Evolutionary conservation across 2,329 filamentous ascomycete genomes (phyloP).

Genomic region (Pseudocercospora fijiensis): DNA sequence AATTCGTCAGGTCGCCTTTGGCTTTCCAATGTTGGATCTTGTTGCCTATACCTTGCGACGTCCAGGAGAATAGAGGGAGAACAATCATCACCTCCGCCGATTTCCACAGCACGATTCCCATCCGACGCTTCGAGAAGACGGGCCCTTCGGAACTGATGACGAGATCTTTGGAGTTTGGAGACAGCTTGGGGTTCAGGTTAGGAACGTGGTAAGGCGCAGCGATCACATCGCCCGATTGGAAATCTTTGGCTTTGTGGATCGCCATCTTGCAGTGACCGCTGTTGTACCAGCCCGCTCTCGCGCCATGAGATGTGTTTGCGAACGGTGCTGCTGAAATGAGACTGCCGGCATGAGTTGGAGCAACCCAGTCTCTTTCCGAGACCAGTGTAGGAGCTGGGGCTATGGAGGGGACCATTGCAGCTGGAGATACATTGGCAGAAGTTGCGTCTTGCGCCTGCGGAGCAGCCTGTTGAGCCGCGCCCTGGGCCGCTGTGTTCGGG

Average conservation of each 20-base stretch:
- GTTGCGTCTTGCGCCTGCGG: too few species aligned
- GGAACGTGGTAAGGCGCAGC: constrained; percentile 8
- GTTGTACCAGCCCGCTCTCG: constrained; percentile 4
- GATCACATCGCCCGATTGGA: constrained; percentile 13
- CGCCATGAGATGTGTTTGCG: too few species aligned
- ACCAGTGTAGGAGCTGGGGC: not conserved
- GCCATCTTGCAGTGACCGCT: constrained; percentile 8
- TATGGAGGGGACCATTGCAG: not conserved
- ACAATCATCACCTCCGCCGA: constrained; percentile 5
- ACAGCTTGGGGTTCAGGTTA: constrained; percentile 7
- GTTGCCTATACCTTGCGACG: constrained; percentile 1
- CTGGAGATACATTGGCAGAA: too few species aligned
- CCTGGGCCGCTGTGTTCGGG: too few species aligned
- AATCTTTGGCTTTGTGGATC: constrained; percentile 1
- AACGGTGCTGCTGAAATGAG: not conserved
- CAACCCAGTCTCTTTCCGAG: not conserved
- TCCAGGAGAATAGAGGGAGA: constrained; percentile 16
- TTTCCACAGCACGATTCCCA: constrained; percentile 18
- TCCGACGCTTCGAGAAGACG: constrained; percentile 16
- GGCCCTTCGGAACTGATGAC: not conserved
- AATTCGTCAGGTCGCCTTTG: not conserved
- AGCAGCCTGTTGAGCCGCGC: not conserved
- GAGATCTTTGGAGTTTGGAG: not conserved
- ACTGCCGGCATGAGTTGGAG: not conserved
- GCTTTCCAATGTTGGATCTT: not conserved